These are phyloP conservation scores for Jatropha podagrica DNA, from an alignment of 441 rosid species.

Conservation along the genomic window DNA sequence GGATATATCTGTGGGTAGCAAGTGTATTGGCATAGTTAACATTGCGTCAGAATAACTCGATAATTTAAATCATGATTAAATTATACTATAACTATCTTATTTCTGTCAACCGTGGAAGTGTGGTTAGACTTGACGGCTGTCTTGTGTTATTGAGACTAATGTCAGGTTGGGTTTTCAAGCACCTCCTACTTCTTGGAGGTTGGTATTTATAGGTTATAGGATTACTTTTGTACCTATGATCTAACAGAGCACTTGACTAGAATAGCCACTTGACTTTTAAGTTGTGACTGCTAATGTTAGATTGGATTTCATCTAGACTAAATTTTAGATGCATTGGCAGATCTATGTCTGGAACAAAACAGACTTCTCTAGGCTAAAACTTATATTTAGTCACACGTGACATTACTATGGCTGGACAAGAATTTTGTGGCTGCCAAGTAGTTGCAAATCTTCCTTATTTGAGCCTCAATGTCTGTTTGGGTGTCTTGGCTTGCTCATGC, in stretches of 20 bases:
- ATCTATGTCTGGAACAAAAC: neutral
- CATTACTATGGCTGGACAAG: neutral
- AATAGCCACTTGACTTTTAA: neutral
- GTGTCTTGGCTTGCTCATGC: neutral
- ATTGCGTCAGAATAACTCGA: neutral
- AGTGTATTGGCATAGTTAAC: neutral
- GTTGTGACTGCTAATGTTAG: neutral
- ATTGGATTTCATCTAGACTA: neutral
- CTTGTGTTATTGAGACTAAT: neutral
- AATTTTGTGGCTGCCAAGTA: neutral
- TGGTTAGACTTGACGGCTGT: neutral
- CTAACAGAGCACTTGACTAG: neutral
- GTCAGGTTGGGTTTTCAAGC: neutral
- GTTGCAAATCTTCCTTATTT: neutral
- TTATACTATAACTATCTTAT: neutral
- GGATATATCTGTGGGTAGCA: neutral
- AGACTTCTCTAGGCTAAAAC: neutral
- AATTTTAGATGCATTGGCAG: neutral
- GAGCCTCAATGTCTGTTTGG: neutral
- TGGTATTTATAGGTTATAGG: neutral
- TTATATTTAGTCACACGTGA: neutral
- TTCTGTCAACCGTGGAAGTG: neutral
- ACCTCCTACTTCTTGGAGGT: neutral
- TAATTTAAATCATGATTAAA: neutral
- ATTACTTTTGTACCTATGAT: neutral